A percentile compares a stretch with the other conserved stretches of the same genome.
phyloP scores from a whole-genome alignment of 805 yeast genomes.

The Candida suzukii region DNA sequence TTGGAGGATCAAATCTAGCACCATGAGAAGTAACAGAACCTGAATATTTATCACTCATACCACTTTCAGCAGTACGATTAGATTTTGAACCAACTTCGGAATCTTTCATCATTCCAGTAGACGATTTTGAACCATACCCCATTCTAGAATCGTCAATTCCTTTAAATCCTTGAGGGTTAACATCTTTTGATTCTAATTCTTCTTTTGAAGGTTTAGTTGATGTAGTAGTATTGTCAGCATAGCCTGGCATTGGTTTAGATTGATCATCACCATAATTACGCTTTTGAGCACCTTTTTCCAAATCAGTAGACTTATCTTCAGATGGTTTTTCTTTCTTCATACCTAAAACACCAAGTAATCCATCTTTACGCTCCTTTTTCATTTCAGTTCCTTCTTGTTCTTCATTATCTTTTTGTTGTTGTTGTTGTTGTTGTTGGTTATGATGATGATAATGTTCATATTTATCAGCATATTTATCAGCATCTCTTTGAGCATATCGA shows the following conservation, averaged over 20 bases:
- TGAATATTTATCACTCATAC: slow-evolving; percentile 1
- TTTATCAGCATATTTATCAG: neutral
- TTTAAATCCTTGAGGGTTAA: neutral
- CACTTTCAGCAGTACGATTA: slow-evolving; percentile 5
- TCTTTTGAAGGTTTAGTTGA: neutral
- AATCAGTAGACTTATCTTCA: slow-evolving; percentile 1
- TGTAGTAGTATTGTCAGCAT: neutral
- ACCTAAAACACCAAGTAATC: neutral
- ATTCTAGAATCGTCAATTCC: neutral
- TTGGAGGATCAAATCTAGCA: slow-evolving; percentile 1
- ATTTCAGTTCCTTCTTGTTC: neutral
- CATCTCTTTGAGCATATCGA: neutral
- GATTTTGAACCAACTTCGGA: slow-evolving; percentile 2
- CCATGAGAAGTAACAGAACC: neutral
- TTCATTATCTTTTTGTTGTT: neutral
- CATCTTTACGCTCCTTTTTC: neutral
- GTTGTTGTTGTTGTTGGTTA: no score
- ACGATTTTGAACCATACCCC: no score
- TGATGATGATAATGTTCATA: no score
- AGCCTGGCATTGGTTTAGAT: no score
- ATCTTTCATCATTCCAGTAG: no score
- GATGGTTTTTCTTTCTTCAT: slow-evolving; percentile 1
- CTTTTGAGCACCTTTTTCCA: slow-evolving; percentile 1
- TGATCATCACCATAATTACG: neutral
- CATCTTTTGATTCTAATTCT: neutral